phyloP scores from a whole-genome alignment of 2,329 filamentous ascomycete species.

The Coniella lustricola region DNA sequence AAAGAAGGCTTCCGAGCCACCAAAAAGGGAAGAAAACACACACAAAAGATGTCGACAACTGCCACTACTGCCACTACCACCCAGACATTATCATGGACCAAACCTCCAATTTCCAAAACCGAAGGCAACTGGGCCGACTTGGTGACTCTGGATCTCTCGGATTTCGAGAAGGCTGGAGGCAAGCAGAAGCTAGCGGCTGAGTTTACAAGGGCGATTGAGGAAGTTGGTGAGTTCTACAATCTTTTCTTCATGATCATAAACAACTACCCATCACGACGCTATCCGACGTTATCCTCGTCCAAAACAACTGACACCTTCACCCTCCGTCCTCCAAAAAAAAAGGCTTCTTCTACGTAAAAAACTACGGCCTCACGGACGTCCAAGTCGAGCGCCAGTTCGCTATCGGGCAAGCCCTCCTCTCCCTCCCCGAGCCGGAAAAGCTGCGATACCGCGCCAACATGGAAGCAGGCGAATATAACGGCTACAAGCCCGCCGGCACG shows the following conservation, averaged over 20 bases:
- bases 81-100: conserved; percentile 4
- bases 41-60: conserved; percentile 1
- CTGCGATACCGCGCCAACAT: conserved; percentile 39
- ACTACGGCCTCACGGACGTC: conserved; percentile 49
- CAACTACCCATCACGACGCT: background rate
- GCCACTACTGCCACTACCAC: no score
- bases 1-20: no score
- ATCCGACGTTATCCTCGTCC: background rate
- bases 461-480: conserved; percentile 44
- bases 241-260: no score
- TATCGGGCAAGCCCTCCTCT: conserved; percentile 42
- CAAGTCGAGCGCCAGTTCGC: conserved; percentile 50
- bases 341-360: conserved; percentile 50
- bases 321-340: no score
- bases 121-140: conserved; percentile 7
- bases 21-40: no score
- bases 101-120: background rate
- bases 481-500: conserved; percentile 37
- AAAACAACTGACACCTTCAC: conserved; percentile 36
- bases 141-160: conserved; percentile 10
- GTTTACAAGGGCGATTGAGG: conserved; percentile 3
- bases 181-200: conserved; percentile 21
- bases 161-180: conserved; percentile 11
- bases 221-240: conserved; percentile 1
- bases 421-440: conserved; percentile 46